These are phyloP conservation scores for Taiozyma sp. DNA, from an alignment of 1,139 yeast genomes.

Conservation along the genomic window DNA sequence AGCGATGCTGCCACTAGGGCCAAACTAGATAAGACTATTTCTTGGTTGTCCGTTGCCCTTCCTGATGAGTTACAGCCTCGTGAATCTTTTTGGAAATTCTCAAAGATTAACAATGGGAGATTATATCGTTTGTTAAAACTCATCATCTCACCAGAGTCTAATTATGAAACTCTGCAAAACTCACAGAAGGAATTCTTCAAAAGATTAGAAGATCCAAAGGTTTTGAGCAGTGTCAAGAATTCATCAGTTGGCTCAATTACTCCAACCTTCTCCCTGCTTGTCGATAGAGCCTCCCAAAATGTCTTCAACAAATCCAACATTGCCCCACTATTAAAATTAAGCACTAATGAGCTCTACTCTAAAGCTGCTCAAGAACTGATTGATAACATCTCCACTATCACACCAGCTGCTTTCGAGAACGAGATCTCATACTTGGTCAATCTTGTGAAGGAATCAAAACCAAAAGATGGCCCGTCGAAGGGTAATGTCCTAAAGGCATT, in stretches of 20 bases:
- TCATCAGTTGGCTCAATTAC: constrained; percentile 43
- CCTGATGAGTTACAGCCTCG: constrained; percentile 47
- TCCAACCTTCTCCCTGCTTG: constrained; percentile 45
- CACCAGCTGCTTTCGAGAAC: constrained; percentile 61
- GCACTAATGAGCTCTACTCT: constrained; percentile 34
- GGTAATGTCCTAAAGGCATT: constrained; percentile 50
- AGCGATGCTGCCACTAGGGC: constrained; percentile 23
- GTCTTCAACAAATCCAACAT: constrained; percentile 65
- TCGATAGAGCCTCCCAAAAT: constrained; percentile 58
- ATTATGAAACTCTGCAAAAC: constrained; percentile 51
- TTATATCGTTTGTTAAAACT: constrained; percentile 48
- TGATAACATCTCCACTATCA: constrained; percentile 51
- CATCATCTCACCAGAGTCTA: constrained; percentile 53
- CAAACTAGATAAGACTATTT: constrained; percentile 51
- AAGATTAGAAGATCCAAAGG: constrained; percentile 47
- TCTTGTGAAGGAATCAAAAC: constrained; percentile 29
- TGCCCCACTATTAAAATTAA: constrained; percentile 42
- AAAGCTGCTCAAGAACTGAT: constrained; percentile 46
- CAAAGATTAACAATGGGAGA: constrained; percentile 50
- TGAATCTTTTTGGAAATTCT: constrained; percentile 45
- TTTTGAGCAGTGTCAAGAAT: constrained; percentile 36
- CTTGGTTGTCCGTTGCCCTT: constrained; percentile 57
- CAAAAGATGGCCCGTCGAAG: constrained; percentile 13
- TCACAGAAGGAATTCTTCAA: constrained; percentile 57
- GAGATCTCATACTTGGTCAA: constrained; percentile 49